phyloP scores from a whole-genome alignment of 495 filamentous ascomycete genomes.

The Trichoderma orchidacearum region DNA sequence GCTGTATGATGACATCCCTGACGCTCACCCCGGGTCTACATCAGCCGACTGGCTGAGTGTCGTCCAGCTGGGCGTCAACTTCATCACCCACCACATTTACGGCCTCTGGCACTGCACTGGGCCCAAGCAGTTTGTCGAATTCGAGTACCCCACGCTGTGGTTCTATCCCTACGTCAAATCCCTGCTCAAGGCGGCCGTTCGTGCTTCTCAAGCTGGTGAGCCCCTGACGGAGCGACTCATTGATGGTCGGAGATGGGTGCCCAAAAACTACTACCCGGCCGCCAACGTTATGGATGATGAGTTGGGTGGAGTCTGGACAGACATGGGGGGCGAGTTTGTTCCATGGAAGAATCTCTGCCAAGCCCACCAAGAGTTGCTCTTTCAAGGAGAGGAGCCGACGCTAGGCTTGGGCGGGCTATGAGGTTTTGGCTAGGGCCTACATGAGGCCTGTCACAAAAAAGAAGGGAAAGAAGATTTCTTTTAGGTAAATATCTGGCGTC shows the following conservation, averaged over 20 bases:
- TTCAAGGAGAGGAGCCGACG: not conserved
- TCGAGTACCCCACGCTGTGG: slow-evolving; percentile 10
- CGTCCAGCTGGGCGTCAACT: slow-evolving; percentile 9
- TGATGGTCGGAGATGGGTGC: slow-evolving; percentile 8
- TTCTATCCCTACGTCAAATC: slow-evolving; percentile 7
- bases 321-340: slow-evolving; percentile 5
- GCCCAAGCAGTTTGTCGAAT: slow-evolving; percentile 7
- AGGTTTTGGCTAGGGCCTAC: not conserved
- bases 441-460: too few species aligned
- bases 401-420: not conserved
- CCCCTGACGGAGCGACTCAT: slow-evolving; percentile 4
- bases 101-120: slow-evolving; percentile 11
- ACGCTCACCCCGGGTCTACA: not conserved
- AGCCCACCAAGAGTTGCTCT: not conserved
- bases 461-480: too few species aligned
- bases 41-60: slow-evolving; percentile 3
- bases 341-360: slow-evolving; percentile 7
- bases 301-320: slow-evolving; percentile 5
- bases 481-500: not conserved
- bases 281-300: not conserved
- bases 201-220: not conserved
- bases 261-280: slow-evolving; percentile 5
- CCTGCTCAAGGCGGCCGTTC: slow-evolving; percentile 6
- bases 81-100: slow-evolving; percentile 7
- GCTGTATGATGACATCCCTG: not conserved